These are phyloP conservation scores for Rhizopus delemar DNA, from an alignment of 371 early-diverging fungal genomes.

Conservation along the genomic window DNA sequence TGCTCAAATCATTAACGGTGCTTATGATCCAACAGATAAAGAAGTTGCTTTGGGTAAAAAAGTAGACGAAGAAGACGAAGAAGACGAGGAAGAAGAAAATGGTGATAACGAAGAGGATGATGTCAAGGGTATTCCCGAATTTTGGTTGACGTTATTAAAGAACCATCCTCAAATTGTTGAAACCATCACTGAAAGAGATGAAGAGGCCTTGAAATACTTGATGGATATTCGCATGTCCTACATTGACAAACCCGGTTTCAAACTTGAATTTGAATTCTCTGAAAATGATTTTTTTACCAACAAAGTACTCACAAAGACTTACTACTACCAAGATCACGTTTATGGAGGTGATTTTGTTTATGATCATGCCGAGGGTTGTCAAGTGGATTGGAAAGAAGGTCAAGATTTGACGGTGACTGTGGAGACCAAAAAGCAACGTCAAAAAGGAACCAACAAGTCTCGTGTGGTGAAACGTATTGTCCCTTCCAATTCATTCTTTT, in stretches of 20 bases:
- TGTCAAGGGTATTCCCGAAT: constrained; percentile 73
- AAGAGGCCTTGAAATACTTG: constrained; percentile 80
- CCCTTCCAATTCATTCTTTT: constrained; percentile 93
- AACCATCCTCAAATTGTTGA: constrained; percentile 80
- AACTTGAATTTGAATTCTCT: constrained; percentile 87
- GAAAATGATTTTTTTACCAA: constrained; percentile 91
- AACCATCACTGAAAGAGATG: constrained; percentile 87
- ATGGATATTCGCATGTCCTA: constrained; percentile 83
- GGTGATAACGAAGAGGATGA: constrained; percentile 40
- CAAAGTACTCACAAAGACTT: constrained; percentile 85
- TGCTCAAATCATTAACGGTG: constrained; percentile 71
- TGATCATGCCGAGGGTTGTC: constrained; percentile 87
- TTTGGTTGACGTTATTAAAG: constrained; percentile 93
- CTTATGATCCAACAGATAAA: constrained; percentile 83
- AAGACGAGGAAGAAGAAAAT: constrained; percentile 37
- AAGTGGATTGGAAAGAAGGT: constrained; percentile 94
- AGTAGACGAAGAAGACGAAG: constrained; percentile 58
- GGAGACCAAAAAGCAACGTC: constrained; percentile 96
- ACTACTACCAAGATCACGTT: constrained; percentile 76
- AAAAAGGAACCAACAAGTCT: constrained; percentile 97
- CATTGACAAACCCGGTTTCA: constrained; percentile 87
- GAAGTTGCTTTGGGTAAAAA: constrained; percentile 71
- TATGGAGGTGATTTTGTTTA: constrained; percentile 81
- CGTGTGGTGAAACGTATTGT: constrained; percentile 95
- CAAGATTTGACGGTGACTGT: constrained; percentile 89